These are phyloP conservation scores for Dalbergia oliveri DNA, from an alignment of 306 rosid species.

Conservation along the genomic window DNA sequence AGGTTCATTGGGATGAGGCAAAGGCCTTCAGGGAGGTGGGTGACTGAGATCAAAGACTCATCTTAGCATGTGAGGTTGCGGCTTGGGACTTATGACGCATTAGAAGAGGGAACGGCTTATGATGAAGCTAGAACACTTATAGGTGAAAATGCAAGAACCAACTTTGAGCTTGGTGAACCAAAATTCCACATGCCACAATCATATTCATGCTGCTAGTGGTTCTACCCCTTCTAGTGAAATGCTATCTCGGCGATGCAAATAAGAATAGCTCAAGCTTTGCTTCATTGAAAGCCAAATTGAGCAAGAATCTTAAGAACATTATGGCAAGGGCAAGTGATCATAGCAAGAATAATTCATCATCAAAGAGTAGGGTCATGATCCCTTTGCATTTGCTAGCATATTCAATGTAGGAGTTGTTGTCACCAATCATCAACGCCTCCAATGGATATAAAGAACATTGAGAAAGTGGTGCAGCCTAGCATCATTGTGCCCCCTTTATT, in stretches of 20 bases:
- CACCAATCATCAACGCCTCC: constrained; percentile 60
- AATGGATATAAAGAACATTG: constrained; percentile 58
- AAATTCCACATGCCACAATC: neutral
- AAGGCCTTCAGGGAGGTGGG: constrained; percentile 96
- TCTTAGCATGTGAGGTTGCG: constrained; percentile 84
- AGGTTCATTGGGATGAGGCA: constrained; percentile 89
- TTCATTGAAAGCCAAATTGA: constrained; percentile 76
- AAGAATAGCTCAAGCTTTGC: constrained; percentile 65
- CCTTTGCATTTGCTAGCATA: constrained; percentile 82
- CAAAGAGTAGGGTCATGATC: constrained; percentile 88
- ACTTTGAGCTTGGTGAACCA: constrained; percentile 55
- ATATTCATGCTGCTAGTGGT: neutral
- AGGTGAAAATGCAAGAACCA: constrained; percentile 86
- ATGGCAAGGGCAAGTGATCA: constrained; percentile 68
- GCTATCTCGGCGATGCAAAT: constrained; percentile 45
- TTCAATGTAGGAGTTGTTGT: constrained; percentile 59
- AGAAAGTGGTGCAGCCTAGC: constrained; percentile 81
- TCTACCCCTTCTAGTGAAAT: constrained; percentile 20
- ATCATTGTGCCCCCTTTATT: constrained; percentile 71
- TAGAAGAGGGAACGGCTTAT: too few species aligned
- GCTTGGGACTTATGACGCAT: constrained; percentile 94
- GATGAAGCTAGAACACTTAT: constrained; percentile 86
- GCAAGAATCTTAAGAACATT: constrained; percentile 82
- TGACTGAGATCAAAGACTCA: constrained; percentile 94
- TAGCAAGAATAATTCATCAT: constrained; percentile 53